These are phyloP conservation scores for Yamadazyma atlantica DNA, from an alignment of 1,139 yeast genomes.

Conservation along the genomic window DNA sequence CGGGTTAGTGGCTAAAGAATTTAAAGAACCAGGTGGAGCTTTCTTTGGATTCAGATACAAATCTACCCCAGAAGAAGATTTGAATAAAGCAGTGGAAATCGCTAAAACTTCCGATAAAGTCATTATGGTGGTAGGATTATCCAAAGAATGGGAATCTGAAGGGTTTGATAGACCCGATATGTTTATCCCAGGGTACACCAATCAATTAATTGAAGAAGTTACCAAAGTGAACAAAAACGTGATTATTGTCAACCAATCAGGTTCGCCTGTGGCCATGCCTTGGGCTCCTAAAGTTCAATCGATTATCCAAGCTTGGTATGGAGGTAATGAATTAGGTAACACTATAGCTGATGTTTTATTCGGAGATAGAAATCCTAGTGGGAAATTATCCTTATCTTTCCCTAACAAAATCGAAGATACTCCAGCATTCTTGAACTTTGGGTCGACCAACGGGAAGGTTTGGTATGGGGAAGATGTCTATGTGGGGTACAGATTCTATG, in stretches of 20 bases:
- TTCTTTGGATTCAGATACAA: conserved; percentile 27
- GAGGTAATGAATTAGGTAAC: conserved; percentile 30
- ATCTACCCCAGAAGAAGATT: conserved; percentile 23
- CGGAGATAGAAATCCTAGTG: conserved; percentile 28
- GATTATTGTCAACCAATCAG: conserved; percentile 58
- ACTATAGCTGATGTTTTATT: conserved; percentile 24
- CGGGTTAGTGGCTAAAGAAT: conserved; percentile 18
- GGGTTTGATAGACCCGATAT: conserved; percentile 35
- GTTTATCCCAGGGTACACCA: conserved; percentile 49
- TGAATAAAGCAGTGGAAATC: conserved; percentile 27
- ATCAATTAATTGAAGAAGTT: conserved; percentile 46
- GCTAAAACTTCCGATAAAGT: conserved; percentile 37
- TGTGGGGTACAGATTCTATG: conserved; percentile 62
- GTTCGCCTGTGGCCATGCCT: conserved; percentile 62
- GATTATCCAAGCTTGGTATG: conserved; percentile 50
- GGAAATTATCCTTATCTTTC: conserved; percentile 39
- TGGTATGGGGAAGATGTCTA: conserved; percentile 57
- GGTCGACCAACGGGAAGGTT: conserved; percentile 46
- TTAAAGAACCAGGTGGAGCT: conserved; percentile 33
- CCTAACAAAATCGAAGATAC: conserved; percentile 44
- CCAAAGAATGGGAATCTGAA: conserved; percentile 39
- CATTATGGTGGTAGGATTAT: conserved; percentile 41
- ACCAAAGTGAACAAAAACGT: conserved; percentile 49
- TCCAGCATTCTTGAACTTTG: conserved; percentile 45
- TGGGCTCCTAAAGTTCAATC: conserved; percentile 51